Base-by-base conservation (phyloP, 2,329 filamentous ascomycete genomes). In the Claviceps citrina region DNA sequence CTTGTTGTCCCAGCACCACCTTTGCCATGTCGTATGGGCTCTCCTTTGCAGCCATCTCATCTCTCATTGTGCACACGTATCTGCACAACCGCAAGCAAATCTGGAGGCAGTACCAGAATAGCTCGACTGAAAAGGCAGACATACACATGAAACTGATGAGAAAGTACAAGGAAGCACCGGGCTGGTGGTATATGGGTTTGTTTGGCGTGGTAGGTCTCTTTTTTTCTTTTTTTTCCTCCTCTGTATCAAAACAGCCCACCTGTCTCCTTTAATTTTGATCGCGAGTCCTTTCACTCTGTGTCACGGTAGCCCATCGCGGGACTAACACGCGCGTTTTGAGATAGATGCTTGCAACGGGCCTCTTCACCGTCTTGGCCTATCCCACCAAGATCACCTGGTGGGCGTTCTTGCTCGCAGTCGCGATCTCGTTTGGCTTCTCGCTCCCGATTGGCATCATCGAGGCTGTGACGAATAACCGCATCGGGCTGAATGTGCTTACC, bases 401-500 rank as follows among this genome's bases (percentile, higher is more conserved):
- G 80, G 73, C 74, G 0, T 83, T 84, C 48, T 55, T 84, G 33
- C 57, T 85, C 5, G 68, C 79, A 3, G 67, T 84, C 3, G 59
- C 68, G 38, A 76, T 84, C 43, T 72, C 78, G 0, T 71, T 74
- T 41, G 57, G 67, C 7, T 84, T 81, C 54, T 65, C 76, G 7
- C 58, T 84, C 10, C 79, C 79, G 0, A 77, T 78, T 35, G 76
- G 76, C 31, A 81, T 84, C 43, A 73, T 84, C 26, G 70, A 81
- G 50, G 81, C 78, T 28, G 67, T 78, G 4, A 81, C 80, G 4
- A 76, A 82, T 51, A 78, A 79, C 54, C 64, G 82, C 61, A 76
- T 84, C 28, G 78, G 78, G 2, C 63, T 85, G 27, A 85, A 85
- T 46, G 79, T 86, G 20, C 62, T 85, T 45, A 82, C 79, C 1